Conservation (phyloP, 345 rosid genomes). For the Lepidium didymum region DNA sequence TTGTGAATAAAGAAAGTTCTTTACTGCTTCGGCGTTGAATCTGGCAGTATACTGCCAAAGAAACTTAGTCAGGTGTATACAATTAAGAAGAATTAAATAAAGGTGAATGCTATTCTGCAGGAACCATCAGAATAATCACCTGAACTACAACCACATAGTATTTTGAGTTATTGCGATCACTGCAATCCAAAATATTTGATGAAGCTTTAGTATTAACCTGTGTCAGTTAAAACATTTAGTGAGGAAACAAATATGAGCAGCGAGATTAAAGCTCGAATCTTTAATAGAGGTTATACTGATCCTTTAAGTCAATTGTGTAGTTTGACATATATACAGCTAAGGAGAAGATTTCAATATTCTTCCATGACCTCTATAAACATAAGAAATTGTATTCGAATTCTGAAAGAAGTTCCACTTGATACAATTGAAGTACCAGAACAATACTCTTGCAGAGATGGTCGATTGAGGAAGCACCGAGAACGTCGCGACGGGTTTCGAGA, state of each 20-base stretch:
- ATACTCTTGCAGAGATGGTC: slow-evolving; percentile 92
- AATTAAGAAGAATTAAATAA: neutral
- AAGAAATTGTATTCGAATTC: neutral
- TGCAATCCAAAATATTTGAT: slow-evolving; percentile 57
- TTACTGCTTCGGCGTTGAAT: slow-evolving; percentile 77
- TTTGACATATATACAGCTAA: neutral
- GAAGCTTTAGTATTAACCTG: slow-evolving; percentile 86
- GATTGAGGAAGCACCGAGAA: slow-evolving; percentile 63
- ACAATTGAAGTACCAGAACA: slow-evolving; percentile 51
- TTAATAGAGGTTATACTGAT: neutral
- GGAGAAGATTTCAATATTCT: neutral
- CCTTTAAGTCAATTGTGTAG: neutral
- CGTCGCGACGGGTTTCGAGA: slow-evolving; percentile 61
- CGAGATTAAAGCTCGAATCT: neutral
- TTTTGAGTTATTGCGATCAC: slow-evolving; percentile 70
- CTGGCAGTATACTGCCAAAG: slow-evolving; percentile 65
- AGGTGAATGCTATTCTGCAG: neutral
- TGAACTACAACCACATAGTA: slow-evolving; percentile 79
- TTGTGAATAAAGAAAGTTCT: slow-evolving; percentile 52
- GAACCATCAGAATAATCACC: slow-evolving; percentile 35
- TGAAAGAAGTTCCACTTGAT: neutral
- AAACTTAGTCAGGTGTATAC: neutral
- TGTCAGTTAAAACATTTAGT: neutral
- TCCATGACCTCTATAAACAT: neutral
- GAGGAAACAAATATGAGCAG: neutral